Evolutionary conservation across 2,329 filamentous ascomycete genomes (phyloP).

Genomic region (Penicillium sp.): DNA sequence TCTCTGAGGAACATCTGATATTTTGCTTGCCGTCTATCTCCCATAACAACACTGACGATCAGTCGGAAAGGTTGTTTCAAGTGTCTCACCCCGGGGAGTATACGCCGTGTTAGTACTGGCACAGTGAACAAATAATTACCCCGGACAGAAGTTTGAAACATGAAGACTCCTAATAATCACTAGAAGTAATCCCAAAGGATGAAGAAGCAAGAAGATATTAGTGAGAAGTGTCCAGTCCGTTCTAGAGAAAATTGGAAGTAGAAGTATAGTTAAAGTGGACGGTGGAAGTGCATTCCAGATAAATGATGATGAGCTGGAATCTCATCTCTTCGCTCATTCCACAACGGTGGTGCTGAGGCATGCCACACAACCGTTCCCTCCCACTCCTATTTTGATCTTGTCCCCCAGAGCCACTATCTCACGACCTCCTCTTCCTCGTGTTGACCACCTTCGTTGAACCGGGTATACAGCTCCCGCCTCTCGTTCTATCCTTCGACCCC

Average conservation of each 20-base stretch:
- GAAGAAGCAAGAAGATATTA: not conserved
- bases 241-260: not conserved
- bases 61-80: not conserved
- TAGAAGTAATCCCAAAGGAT: not conserved
- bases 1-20: not conserved
- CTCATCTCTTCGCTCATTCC: conserved; percentile 12
- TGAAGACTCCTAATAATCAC: not conserved
- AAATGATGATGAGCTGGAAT: not conserved
- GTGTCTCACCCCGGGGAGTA: not conserved
- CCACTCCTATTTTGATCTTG: conserved; percentile 5
- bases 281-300: not conserved
- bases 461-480: conserved; percentile 13
- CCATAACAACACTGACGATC: not conserved
- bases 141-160: not conserved
- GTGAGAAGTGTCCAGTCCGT: not conserved
- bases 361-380: conserved; percentile 9
- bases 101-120: not conserved
- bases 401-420: not conserved
- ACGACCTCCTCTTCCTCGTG: conserved; percentile 2
- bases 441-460: conserved; percentile 1
- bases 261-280: not conserved
- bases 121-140: not conserved
- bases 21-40: too few species aligned
- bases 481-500: conserved; percentile 3
- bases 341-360: conserved; percentile 20